Base-by-base conservation (phyloP, 2,329 filamentous ascomycete species). In the Scedosporium minutisporum region DNA sequence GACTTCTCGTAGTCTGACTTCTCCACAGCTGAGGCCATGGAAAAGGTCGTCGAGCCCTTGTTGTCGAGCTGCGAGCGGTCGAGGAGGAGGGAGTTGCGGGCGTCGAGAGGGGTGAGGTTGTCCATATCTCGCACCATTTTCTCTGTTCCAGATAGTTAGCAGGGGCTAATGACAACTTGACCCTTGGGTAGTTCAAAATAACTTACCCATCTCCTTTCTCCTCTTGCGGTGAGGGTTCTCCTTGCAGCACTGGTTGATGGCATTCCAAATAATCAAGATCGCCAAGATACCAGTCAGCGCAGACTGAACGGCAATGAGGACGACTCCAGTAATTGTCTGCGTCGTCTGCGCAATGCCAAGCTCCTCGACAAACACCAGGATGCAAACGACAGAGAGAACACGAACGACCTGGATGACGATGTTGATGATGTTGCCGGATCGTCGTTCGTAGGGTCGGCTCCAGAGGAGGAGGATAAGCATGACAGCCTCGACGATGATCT, bases 351-450 rank as follows among this genome's bases (percentile, higher is more conserved):
- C 83, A 68, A 99, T 88, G 63, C 90, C 90, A 62, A 99, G 86
- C 76, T 97, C 88, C 72, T 97, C 89, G 29, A 97, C 93, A 69
- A 97, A 99, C 60, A 97, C 81, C 67, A 99, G 78, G 68, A 97
- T 91, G 77, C 93, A 96, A 62, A 85, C 82, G 6, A 97, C 89
- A 0, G 93, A 97, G 60, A 97, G 77, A 12, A 96, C 89, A 53
- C 95, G 90, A 18, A 97, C 91, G 44, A 90, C 81, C 74, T 96
- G 91, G 69, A 97, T 97, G 70, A 86, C 79, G 70, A 96, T 93
- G 77, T 97, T 97, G 81, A 99, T 92, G 75, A 95, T 85, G 76
- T 96, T 96, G 68, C 90, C 86, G 5, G 92, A 92, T 72, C 88
- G 91, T 70, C 91, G 87, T 73, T 92, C 89, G 72, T 89, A 99